Evolutionary conservation across 352 stramenopile species (phyloP).

Genomic region (Phytophthora hybrid): DNA sequence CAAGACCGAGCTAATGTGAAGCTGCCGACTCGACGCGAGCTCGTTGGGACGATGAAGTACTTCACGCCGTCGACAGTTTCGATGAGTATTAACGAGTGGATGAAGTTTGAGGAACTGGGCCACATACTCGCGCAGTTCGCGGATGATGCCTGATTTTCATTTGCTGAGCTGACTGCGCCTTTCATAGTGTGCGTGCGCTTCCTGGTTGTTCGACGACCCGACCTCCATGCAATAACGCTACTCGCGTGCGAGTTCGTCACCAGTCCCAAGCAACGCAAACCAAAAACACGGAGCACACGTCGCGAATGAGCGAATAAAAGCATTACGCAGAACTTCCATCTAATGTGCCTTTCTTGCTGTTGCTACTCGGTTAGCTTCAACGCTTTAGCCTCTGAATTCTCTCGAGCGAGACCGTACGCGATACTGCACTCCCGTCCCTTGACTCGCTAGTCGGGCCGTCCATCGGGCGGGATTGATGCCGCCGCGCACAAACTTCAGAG

Average conservation of each 20-base stretch:
- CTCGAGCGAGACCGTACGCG: conserved; percentile 26
- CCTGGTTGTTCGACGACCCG: too few relatives aligned
- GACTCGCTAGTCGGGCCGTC: conserved; percentile 28
- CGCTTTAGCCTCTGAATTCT: conserved; percentile 19
- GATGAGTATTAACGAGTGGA: neutral
- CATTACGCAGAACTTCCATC: conserved; percentile 48
- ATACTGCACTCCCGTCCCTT: conserved; percentile 33
- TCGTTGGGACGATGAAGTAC: neutral
- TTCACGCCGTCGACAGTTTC: conserved; percentile 1
- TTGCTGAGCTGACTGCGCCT: neutral
- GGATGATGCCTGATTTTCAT: neutral
- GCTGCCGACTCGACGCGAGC: neutral
- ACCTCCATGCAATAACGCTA: too few relatives aligned
- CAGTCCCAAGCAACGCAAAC: neutral
- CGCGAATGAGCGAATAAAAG: conserved; percentile 24
- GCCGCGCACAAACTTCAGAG: conserved; percentile 6
- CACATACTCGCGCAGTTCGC: neutral
- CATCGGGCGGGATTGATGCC: conserved; percentile 11
- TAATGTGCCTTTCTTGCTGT: conserved; percentile 40
- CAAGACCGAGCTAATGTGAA: neutral
- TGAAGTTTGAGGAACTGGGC: neutral
- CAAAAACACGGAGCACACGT: neutral
- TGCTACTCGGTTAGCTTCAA: conserved; percentile 32
- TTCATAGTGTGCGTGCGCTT: neutral
- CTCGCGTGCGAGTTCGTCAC: neutral